Percentiles rank a stretch among this genome's conserved stretches.
Conservation (phyloP, 169 alveolate species). For the Hepatocystis sp. region DNA sequence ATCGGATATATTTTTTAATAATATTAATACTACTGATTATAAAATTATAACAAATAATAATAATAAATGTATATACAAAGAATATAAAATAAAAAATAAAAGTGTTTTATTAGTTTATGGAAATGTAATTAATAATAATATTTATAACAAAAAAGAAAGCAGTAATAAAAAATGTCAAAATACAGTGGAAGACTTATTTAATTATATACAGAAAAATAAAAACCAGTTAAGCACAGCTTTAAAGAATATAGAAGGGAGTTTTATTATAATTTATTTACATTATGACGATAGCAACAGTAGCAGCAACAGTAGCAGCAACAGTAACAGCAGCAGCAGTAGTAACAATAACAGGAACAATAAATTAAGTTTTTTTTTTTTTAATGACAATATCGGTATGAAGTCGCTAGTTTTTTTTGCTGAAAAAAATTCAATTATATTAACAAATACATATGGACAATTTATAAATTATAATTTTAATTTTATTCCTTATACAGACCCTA, state of each 20-base stretch:
- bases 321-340: too few species aligned
- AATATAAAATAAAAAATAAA: slow-evolving; percentile 23
- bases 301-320: too few species aligned
- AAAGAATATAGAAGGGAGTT: slow-evolving; percentile 45
- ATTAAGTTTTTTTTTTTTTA: slow-evolving; percentile 28
- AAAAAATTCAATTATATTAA: slow-evolving; percentile 13
- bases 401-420: slow-evolving; percentile 45
- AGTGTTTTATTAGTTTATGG: slow-evolving; percentile 27
- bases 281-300: slow-evolving; percentile 8
- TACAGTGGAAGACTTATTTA: slow-evolving; percentile 11
- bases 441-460: slow-evolving; percentile 31
- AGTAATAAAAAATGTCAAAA: too few species aligned
- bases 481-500: too few species aligned
- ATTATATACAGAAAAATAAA: slow-evolving; percentile 2
- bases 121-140: background rate
- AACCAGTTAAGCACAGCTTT: slow-evolving; percentile 1
- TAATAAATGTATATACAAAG: background rate
- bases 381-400: slow-evolving; percentile 49
- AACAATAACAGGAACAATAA: too few species aligned
- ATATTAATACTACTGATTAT: slow-evolving; percentile 4
- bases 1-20: slow-evolving; percentile 39
- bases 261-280: slow-evolving; percentile 22
- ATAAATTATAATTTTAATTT: slow-evolving; percentile 38
- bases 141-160: too few species aligned
- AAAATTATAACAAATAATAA: background rate